Evolutionary conservation across 139 green algal genomes (phyloP).

Genomic region (Deuterostichococcus epilithicus): DNA sequence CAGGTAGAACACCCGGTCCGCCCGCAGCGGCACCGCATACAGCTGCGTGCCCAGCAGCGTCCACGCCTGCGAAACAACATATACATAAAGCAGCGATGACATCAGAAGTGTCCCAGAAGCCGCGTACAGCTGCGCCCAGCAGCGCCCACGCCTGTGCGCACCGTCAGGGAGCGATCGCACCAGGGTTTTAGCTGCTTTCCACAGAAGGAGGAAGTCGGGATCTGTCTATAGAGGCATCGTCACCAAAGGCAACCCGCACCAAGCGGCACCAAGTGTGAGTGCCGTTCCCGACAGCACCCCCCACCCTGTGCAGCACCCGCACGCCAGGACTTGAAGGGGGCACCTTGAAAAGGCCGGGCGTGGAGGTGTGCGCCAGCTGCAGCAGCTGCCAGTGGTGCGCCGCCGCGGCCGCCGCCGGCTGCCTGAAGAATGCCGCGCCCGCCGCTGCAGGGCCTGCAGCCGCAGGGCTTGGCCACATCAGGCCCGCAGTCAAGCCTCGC

Average conservation of each 20-base stretch:
- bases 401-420: slow-evolving; percentile 39
- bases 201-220: no score
- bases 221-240: no score
- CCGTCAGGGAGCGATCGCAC: no score
- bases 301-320: background rate
- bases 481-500: no score
- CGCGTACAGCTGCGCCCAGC: no score
- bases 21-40: slow-evolving; percentile 54
- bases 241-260: no score
- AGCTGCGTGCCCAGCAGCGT: slow-evolving; percentile 51
- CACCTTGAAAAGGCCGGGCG: slow-evolving; percentile 31
- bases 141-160: no score
- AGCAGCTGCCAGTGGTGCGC: slow-evolving; percentile 78
- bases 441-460: slow-evolving; percentile 15
- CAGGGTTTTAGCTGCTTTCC: no score
- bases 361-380: slow-evolving; percentile 53
- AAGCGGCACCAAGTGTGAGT: background rate
- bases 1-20: slow-evolving; percentile 66
- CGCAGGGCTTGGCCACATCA: background rate
- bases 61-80: slow-evolving; percentile 32
- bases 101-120: no score
- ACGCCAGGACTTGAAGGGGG: slow-evolving; percentile 4
- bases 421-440: slow-evolving; percentile 43
- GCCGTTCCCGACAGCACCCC: background rate
- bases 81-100: background rate